Conservation (phyloP, 306 rosid species). For the Crotalaria pallida region DNA sequence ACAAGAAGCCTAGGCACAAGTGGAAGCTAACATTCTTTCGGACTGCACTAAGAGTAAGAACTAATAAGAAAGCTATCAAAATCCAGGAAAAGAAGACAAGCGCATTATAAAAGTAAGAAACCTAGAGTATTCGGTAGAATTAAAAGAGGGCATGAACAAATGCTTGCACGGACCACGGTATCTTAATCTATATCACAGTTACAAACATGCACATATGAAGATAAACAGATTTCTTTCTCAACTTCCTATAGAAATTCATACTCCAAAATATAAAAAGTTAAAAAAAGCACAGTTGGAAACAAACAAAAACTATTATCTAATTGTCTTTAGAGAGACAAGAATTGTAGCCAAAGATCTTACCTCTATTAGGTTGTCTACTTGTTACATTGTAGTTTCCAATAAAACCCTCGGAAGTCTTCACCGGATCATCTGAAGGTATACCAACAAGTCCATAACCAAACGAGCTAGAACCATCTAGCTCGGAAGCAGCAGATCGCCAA, state of each 20-base stretch:
- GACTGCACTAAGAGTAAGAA: background rate
- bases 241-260: background rate
- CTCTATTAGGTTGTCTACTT: conserved; percentile 85
- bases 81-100: background rate
- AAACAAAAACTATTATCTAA: background rate
- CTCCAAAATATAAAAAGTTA: background rate
- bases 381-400: conserved; percentile 68
- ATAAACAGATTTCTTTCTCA: background rate
- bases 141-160: background rate
- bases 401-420: conserved; percentile 61
- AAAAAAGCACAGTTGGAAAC: background rate
- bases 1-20: background rate
- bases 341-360: conserved; percentile 37
- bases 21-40: background rate
- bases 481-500: conserved; percentile 75
- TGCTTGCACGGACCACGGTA: background rate
- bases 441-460: conserved; percentile 62
- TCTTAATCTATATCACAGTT: conserved; percentile 3
- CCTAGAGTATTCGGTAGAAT: conserved; percentile 7
- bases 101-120: background rate
- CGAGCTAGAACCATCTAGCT: conserved; percentile 61
- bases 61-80: background rate
- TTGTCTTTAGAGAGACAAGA: background rate
- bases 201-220: background rate
- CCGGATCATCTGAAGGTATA: conserved; percentile 56